Evolutionary conservation across 495 filamentous ascomycete genomes (phyloP).

Genomic region (Lasiosphaeria miniovina): DNA sequence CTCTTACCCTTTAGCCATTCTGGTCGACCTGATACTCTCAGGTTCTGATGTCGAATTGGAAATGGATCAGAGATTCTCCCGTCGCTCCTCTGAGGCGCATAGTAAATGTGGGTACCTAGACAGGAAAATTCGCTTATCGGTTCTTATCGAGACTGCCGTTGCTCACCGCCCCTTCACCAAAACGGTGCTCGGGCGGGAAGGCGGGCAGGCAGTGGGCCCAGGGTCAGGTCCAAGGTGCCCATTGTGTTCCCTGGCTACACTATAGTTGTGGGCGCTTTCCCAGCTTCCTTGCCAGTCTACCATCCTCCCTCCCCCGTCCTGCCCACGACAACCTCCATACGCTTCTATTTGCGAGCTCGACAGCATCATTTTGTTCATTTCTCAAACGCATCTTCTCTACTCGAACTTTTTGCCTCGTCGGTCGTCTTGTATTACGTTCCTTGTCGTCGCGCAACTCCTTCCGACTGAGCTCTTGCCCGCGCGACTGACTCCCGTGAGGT

Average conservation of each 20-base stretch:
- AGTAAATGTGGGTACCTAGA: slow-evolving; percentile 11
- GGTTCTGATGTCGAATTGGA: background rate
- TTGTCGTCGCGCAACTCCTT: slow-evolving; percentile 16
- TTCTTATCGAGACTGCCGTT: slow-evolving; percentile 30
- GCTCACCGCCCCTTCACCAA: slow-evolving; percentile 21
- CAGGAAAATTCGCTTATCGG: slow-evolving; percentile 37
- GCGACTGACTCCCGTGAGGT: slow-evolving; percentile 6
- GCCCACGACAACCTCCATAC: slow-evolving; percentile 18
- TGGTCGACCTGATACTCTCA: background rate
- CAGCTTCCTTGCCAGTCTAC: slow-evolving; percentile 21
- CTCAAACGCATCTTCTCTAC: background rate
- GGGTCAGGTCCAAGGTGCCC: slow-evolving; percentile 12
- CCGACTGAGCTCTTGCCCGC: slow-evolving; percentile 22
- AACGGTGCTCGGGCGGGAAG: slow-evolving; percentile 10
- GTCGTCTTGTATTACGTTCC: background rate
- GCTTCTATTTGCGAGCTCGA: background rate
- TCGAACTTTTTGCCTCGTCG: slow-evolving; percentile 7
- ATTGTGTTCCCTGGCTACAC: slow-evolving; percentile 18
- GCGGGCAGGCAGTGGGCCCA: slow-evolving; percentile 24
- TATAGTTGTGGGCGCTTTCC: slow-evolving; percentile 17
- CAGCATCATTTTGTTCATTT: background rate
- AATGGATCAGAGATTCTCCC: background rate
- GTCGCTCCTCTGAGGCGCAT: slow-evolving; percentile 5
- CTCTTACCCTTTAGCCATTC: slow-evolving; percentile 30
- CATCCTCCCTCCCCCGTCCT: slow-evolving; percentile 12